Conservation (phyloP, 179 eudicot genomes). For the Silene coronaria region DNA sequence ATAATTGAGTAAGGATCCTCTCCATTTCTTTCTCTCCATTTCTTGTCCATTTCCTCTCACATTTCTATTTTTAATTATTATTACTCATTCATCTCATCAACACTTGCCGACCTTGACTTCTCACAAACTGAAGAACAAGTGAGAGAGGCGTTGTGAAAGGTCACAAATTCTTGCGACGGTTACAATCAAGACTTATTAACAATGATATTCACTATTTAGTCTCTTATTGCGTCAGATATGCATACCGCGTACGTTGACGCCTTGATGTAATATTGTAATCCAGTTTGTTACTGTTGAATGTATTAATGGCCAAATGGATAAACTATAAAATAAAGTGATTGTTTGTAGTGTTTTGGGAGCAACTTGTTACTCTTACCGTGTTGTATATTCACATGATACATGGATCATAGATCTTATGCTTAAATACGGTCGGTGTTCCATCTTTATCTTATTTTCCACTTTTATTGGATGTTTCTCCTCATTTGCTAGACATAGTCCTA, state of each 20-base stretch:
- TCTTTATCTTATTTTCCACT: neutral
- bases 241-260: neutral
- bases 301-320: neutral
- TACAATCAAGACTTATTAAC: too few species aligned
- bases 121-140: too few species aligned
- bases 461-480: neutral
- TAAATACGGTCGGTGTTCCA: neutral
- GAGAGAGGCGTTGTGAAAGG: too few species aligned
- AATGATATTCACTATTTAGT: too few species aligned
- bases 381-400: neutral
- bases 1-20: too few species aligned
- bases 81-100: too few species aligned
- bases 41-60: too few species aligned
- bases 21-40: too few species aligned
- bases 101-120: too few species aligned
- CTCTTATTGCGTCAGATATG: too few species aligned
- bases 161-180: too few species aligned
- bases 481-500: neutral
- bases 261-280: neutral
- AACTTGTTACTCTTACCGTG: neutral
- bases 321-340: neutral
- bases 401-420: neutral
- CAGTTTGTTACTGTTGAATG: neutral
- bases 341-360: neutral
- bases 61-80: too few species aligned